Conservation (phyloP, 2,329 filamentous ascomycete species). For the Coniochaeta sp. region DNA sequence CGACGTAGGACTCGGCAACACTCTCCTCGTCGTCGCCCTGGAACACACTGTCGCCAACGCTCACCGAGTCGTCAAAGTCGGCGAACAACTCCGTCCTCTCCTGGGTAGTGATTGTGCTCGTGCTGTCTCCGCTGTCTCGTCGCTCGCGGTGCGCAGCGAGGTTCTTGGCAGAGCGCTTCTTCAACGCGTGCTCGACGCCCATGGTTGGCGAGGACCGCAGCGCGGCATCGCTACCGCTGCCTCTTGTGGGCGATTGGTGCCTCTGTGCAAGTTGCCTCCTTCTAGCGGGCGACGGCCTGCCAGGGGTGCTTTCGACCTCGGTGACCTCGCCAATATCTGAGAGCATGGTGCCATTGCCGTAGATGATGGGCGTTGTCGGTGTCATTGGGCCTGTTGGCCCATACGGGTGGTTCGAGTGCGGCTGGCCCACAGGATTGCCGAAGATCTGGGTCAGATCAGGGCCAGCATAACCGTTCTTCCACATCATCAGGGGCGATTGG, state of each 20-base stretch:
- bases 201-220: constrained; percentile 39
- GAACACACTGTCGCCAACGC: constrained; percentile 58
- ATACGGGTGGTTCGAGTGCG: constrained; percentile 23
- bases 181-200: constrained; percentile 33
- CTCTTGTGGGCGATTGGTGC: constrained; percentile 17
- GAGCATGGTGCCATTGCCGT: constrained; percentile 62
- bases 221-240: constrained; percentile 24
- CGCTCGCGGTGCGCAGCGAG: constrained; percentile 36
- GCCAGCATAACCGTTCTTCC: constrained; percentile 37
- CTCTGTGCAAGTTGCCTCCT: constrained; percentile 25
- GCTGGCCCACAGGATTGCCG: constrained; percentile 25
- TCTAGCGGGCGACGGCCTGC: constrained; percentile 30
- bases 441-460: constrained; percentile 35
- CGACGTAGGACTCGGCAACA: constrained; percentile 49
- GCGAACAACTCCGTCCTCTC: constrained; percentile 42
- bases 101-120: constrained; percentile 50
- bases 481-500: constrained; percentile 43
- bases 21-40: constrained; percentile 64
- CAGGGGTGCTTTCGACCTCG: constrained; percentile 42
- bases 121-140: constrained; percentile 47
- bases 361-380: constrained; percentile 58
- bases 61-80: constrained; percentile 56
- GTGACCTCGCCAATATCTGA: constrained; percentile 57
- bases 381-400: constrained; percentile 35
- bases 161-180: constrained; percentile 35